Evolutionary conservation across 768 basidiomycete species (phyloP).

Genomic region (Termitomyces sp.): DNA sequence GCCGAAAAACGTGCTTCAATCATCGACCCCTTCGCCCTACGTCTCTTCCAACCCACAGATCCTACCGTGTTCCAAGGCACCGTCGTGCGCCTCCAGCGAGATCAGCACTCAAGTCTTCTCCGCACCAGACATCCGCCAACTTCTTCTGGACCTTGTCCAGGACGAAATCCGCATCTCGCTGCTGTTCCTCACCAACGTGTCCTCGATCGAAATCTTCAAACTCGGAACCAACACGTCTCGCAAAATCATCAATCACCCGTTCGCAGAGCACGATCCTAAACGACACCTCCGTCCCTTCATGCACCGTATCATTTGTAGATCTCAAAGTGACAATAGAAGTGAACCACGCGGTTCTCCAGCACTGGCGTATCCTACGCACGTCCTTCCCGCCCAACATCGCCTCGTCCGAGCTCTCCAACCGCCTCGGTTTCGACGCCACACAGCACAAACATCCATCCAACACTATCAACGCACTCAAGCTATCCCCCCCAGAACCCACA

Average conservation of each 20-base stretch:
- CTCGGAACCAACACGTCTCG: conserved; percentile 22
- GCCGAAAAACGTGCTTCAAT: conserved; percentile 29
- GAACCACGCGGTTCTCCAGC: neutral
- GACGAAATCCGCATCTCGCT: conserved; percentile 38
- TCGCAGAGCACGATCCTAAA: neutral
- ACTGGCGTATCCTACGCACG: conserved; percentile 34
- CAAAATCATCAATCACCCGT: conserved; percentile 16
- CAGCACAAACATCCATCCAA: conserved; percentile 40
- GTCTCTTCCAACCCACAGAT: conserved; percentile 7
- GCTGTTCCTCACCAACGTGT: conserved; percentile 40
- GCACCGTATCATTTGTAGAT: conserved; percentile 16
- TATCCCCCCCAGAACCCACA: conserved; percentile 14
- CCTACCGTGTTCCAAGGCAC: conserved; percentile 31
- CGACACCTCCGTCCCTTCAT: neutral
- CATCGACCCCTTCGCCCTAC: conserved; percentile 26
- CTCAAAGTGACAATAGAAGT: conserved; percentile 6
- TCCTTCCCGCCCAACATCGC: conserved; percentile 25
- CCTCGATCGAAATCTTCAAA: conserved; percentile 37
- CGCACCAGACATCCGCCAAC: conserved; percentile 28
- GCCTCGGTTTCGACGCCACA: conserved; percentile 24
- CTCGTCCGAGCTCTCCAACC: conserved; percentile 21
- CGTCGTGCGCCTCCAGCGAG: conserved; percentile 39
- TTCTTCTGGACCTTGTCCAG: conserved; percentile 39
- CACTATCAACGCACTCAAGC: conserved; percentile 33
- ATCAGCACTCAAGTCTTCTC: conserved; percentile 33